These are phyloP conservation scores for Clonostachys chloroleuca DNA, from an alignment of 2,329 filamentous ascomycete genomes.

Conservation along the genomic window DNA sequence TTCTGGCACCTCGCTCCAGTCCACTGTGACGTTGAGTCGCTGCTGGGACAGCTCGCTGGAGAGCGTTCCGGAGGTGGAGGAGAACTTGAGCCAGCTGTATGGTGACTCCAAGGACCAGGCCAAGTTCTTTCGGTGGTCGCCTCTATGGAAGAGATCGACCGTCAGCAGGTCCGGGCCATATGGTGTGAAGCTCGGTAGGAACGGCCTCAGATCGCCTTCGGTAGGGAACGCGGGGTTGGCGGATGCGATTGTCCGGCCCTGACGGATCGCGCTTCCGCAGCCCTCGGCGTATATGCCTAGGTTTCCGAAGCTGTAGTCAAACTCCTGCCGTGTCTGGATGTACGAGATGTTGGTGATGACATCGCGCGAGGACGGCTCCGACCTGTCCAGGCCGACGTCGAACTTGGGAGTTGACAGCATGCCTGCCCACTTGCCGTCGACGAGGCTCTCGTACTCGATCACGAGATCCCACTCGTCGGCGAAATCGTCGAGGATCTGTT, in stretches of 20 bases:
- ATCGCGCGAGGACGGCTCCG: slow-evolving; percentile 59
- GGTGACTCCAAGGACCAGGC: slow-evolving; percentile 6
- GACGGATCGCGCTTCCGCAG: slow-evolving; percentile 60
- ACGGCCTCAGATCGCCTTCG: slow-evolving; percentile 4
- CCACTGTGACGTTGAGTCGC: slow-evolving; percentile 35
- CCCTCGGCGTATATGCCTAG: slow-evolving; percentile 61
- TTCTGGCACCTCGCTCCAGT: slow-evolving; percentile 32
- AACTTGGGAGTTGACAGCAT: slow-evolving; percentile 34
- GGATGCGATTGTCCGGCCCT: slow-evolving; percentile 38
- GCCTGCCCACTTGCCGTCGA: slow-evolving; percentile 30
- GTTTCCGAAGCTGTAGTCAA: slow-evolving; percentile 40
- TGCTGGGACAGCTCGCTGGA: slow-evolving; percentile 2
- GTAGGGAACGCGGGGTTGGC: slow-evolving; percentile 35
- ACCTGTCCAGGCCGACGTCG: slow-evolving; percentile 44
- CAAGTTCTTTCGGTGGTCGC: slow-evolving; percentile 21
- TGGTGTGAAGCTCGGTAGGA: slow-evolving; percentile 29
- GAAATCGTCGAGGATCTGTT: slow-evolving; percentile 28
- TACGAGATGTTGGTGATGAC: slow-evolving; percentile 45
- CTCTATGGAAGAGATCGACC: slow-evolving; percentile 44
- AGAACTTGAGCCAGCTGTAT: slow-evolving; percentile 2
- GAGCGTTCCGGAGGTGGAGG: not conserved
- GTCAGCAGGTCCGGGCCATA: slow-evolving; percentile 36
- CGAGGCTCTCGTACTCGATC: slow-evolving; percentile 32
- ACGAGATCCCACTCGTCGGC: slow-evolving; percentile 34
- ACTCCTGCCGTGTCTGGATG: slow-evolving; percentile 17